Evolutionary conservation across 805 yeast species (phyloP), one percentile per base, ranked within the genome.

Genomic region (Geotrichum ghanense): DNA sequence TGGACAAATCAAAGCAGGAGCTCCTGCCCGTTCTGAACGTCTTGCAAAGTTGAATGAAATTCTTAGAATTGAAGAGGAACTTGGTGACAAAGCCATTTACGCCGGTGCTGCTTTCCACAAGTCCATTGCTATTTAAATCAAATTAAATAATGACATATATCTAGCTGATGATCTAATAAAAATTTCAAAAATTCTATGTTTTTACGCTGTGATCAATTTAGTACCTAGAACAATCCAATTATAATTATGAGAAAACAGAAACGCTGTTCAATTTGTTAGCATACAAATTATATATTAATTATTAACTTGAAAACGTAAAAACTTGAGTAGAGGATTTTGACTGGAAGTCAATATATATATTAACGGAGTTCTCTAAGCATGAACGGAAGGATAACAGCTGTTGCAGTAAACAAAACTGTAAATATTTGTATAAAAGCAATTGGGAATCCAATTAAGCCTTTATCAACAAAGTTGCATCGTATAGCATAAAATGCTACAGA

Each of bases 1-100:
- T 58, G 98, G 97, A 70, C 97, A 90, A 79, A 85, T 90, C 74
- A 90, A 90, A 89, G 86, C 97, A 61, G 98, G 98, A 82, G 97
- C 98, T 69, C 97, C 97, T 68, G 95, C 97, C 61, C 89, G 98
- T 79, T 86, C 97, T 60, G 98, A 90, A 79, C 90, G 98, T 83
- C 83, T 92, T 73, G 97, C 97, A 70, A 90, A 90, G 78, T 81
- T 83, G 72, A 90, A 90, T 89, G 96, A 90, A 80, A 81, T 90
- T 72, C 80, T 90, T 71, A 86, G 97, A 77, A 90, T 90, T 65
- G 97, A 92, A 80, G 95, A 90, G 78, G 95, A 85, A 76, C 83
- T 90, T 67, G 97, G 97, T 68, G 89, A 79, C 83, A 87, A 88
- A 79, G 97, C 97, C 57, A 65, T 89, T 70, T 90, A 78, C 76